These are phyloP conservation scores for Backusella luteola DNA, from an alignment of 192 early-diverging fungal genomes.

Conservation along the genomic window DNA sequence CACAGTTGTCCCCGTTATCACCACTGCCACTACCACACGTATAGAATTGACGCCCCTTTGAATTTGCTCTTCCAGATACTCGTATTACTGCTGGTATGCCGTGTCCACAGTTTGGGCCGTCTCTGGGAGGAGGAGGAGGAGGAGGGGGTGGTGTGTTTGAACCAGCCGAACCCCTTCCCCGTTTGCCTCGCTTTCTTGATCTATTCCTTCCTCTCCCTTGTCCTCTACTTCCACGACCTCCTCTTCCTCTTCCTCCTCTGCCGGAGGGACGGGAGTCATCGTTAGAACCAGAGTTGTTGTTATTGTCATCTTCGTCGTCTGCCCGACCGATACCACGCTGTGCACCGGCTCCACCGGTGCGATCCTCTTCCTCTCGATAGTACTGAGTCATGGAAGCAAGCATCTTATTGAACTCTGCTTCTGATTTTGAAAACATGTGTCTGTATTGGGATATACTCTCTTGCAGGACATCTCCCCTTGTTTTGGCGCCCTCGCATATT, in stretches of 20 bases:
- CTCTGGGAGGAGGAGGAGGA: background rate
- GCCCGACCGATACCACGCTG: background rate
- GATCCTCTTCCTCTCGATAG: conserved; percentile 21
- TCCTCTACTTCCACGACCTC: background rate
- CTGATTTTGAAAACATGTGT: conserved; percentile 62
- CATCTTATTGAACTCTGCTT: conserved; percentile 45
- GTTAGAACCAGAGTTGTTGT: background rate
- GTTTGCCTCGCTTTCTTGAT: background rate
- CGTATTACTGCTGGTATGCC: background rate
- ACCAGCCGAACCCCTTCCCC: background rate
- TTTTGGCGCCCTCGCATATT: conserved; percentile 69
- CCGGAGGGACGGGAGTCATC: background rate
- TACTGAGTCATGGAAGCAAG: conserved; percentile 42
- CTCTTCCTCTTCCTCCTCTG: conserved; percentile 12
- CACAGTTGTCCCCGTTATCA: background rate
- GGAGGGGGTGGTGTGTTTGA: no score
- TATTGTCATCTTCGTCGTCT: background rate
- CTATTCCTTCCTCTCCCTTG: conserved; percentile 8
- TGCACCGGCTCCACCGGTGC: conserved; percentile 5
- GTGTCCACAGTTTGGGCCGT: background rate
- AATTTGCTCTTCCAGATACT: conserved; percentile 20
- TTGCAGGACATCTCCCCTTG: conserved; percentile 65
- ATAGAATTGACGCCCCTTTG: conserved; percentile 26
- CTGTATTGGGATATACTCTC: conserved; percentile 70
- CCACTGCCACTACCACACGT: conserved; percentile 11